Percentiles rank a stretch among this genome's conserved stretches.
Evolutionary conservation across 2,329 filamentous ascomycete species (phyloP).

Genomic region (Whalleya microplaca): DNA sequence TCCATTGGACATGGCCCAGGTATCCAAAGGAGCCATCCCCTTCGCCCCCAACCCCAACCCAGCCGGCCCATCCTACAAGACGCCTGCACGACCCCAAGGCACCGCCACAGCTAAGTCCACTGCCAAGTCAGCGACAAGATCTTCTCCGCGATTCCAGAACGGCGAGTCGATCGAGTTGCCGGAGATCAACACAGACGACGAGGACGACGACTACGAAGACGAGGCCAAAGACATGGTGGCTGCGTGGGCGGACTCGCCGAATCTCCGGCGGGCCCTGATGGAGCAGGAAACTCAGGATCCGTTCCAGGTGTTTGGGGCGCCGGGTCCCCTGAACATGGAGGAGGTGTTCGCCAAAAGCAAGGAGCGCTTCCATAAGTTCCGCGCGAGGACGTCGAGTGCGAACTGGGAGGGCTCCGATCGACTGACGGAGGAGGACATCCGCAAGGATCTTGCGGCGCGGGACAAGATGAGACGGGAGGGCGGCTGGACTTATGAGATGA

Average conservation of each 20-base stretch:
- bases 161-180: conserved; percentile 91
- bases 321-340: conserved; percentile 89
- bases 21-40: conserved; percentile 85
- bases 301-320: conserved; percentile 83
- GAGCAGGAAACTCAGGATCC: conserved; percentile 87
- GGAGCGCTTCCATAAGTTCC: conserved; percentile 83
- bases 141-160: conserved; percentile 84
- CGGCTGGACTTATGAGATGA: conserved; percentile 66
- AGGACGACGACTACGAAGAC: conserved; percentile 75
- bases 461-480: conserved; percentile 71
- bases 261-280: conserved; percentile 74
- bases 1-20: conserved; percentile 82
- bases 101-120: conserved; percentile 55
- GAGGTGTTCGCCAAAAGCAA: conserved; percentile 93
- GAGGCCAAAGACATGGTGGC: conserved; percentile 66
- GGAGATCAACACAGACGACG: conserved; percentile 93
- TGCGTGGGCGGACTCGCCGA: conserved; percentile 87
- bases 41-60: conserved; percentile 75
- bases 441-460: conserved; percentile 68
- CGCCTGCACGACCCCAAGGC: conserved; percentile 62
- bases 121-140: conserved; percentile 63
- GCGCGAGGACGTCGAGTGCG: conserved; percentile 88
- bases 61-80: conserved; percentile 65
- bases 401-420: conserved; percentile 86
- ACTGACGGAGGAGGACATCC: conserved; percentile 75